These are phyloP conservation scores for Apium graveolens DNA, from an alignment of 129 eudicot species.

Conservation along the genomic window DNA sequence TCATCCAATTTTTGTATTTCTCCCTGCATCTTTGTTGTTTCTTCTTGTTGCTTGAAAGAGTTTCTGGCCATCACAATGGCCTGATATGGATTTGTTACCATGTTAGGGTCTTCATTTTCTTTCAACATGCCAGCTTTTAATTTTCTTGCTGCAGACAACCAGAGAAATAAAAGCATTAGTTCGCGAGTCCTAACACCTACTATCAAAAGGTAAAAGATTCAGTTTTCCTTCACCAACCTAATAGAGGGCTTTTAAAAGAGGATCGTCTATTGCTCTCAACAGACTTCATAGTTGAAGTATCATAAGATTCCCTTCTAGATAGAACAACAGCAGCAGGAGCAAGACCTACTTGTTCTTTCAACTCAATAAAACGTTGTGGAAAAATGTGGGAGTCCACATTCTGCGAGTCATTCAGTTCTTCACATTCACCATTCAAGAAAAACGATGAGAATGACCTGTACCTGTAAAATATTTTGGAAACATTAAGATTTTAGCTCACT, in stretches of 20 bases:
- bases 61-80: slow-evolving; percentile 83
- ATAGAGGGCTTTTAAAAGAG: slow-evolving; percentile 41
- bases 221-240: slow-evolving; percentile 32
- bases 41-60: slow-evolving; percentile 75
- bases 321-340: slow-evolving; percentile 93
- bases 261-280: slow-evolving; percentile 51
- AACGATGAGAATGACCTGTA: slow-evolving; percentile 71
- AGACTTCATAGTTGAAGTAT: slow-evolving; percentile 44
- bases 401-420: slow-evolving; percentile 78
- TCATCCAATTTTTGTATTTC: slow-evolving; percentile 69
- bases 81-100: slow-evolving; percentile 66
- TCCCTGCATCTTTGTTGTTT: slow-evolving; percentile 51
- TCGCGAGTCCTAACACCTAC: not conserved
- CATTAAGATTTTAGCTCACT: not conserved
- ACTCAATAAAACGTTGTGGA: slow-evolving; percentile 72
- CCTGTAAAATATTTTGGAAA: slow-evolving; percentile 30
- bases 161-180: slow-evolving; percentile 4
- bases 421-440: slow-evolving; percentile 74
- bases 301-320: slow-evolving; percentile 57
- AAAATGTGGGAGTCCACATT: slow-evolving; percentile 85
- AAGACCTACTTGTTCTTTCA: slow-evolving; percentile 53
- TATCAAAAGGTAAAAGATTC: not conserved
- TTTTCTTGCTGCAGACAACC: slow-evolving; percentile 55
- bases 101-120: slow-evolving; percentile 68
- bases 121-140: slow-evolving; percentile 33